Percentiles rank a stretch among this genome's conserved stretches.
These are phyloP conservation scores for Hyaloperonospora brassicae DNA, from an alignment of 352 stramenopile species.

Conservation along the genomic window DNA sequence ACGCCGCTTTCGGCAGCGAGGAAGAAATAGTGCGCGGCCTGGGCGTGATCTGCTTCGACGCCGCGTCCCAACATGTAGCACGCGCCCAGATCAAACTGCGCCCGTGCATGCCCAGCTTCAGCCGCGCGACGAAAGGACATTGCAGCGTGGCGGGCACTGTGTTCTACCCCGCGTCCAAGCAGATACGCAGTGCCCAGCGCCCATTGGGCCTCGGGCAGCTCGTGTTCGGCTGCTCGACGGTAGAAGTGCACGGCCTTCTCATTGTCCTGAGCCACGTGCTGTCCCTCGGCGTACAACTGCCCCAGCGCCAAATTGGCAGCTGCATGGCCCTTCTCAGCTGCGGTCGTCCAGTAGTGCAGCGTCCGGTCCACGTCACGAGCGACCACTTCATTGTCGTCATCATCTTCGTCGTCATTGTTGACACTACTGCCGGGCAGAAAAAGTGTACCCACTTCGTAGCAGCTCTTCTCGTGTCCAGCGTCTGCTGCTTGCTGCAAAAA, in stretches of 20 bases:
- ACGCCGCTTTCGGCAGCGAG: slow-evolving; percentile 51
- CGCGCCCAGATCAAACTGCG: slow-evolving; percentile 76
- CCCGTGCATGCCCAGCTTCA: slow-evolving; percentile 43
- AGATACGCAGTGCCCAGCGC: slow-evolving; percentile 54
- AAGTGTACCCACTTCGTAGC: slow-evolving; percentile 71
- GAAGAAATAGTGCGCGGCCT: slow-evolving; percentile 72
- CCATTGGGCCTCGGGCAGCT: slow-evolving; percentile 65
- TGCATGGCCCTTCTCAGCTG: slow-evolving; percentile 56
- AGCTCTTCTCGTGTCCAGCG: slow-evolving; percentile 54
- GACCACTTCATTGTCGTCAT: neutral
- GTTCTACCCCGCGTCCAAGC: slow-evolving; percentile 27
- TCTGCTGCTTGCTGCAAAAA: slow-evolving; percentile 64
- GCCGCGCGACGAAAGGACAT: slow-evolving; percentile 55
- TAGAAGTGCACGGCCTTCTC: slow-evolving; percentile 56
- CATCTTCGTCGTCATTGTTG: slow-evolving; percentile 3
- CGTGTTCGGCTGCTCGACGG: slow-evolving; percentile 38
- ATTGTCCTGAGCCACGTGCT: slow-evolving; percentile 54
- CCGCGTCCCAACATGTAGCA: slow-evolving; percentile 74
- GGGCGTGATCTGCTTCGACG: slow-evolving; percentile 36
- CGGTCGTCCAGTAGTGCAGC: slow-evolving; percentile 56
- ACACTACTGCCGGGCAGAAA: slow-evolving; percentile 44
- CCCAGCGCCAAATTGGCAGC: slow-evolving; percentile 66
- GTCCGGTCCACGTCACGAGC: slow-evolving; percentile 29
- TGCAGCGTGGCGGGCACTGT: slow-evolving; percentile 32
- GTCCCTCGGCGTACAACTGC: slow-evolving; percentile 63